These are phyloP conservation scores for Tuber aestivum DNA, from an alignment of 495 filamentous ascomycete genomes.

Conservation along the genomic window DNA sequence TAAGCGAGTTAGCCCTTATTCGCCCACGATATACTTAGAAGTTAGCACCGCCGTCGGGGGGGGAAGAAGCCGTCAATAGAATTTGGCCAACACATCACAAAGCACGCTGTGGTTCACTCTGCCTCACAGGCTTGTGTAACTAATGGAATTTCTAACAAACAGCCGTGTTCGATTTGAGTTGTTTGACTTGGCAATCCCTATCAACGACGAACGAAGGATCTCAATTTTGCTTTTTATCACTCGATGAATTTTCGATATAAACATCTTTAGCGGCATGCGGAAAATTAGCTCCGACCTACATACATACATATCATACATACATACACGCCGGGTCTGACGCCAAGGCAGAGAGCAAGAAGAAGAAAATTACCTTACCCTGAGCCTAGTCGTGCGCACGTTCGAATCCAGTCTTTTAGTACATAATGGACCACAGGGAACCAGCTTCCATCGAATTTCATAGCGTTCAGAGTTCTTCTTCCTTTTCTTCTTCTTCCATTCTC, in stretches of 20 bases:
- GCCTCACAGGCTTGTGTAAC: conserved; percentile 4
- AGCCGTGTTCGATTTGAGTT: conserved; percentile 35
- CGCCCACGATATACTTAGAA: conserved; percentile 29
- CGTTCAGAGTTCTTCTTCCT: conserved; percentile 23
- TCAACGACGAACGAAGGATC: background rate
- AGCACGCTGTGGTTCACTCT: conserved; percentile 15
- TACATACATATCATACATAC: conserved; percentile 39
- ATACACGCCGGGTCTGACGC: conserved; percentile 26
- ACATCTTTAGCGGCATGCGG: conserved; percentile 33
- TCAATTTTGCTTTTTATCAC: conserved; percentile 32
- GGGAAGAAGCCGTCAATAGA: conserved; percentile 18
- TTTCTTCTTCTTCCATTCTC: conserved; percentile 13
- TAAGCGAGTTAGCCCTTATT: conserved; percentile 24
- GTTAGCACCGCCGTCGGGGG: conserved; percentile 28
- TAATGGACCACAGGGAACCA: conserved; percentile 25
- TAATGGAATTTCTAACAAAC: conserved; percentile 1
- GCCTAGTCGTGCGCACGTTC: conserved; percentile 15
- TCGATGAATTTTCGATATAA: conserved; percentile 33
- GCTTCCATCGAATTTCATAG: conserved; percentile 33
- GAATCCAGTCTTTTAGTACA: conserved; percentile 9
- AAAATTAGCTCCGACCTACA: conserved; percentile 25
- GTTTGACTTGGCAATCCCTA: conserved; percentile 29
- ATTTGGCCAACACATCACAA: conserved; percentile 36
- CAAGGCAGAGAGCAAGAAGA: conserved; percentile 26
- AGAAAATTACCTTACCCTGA: conserved; percentile 21